These are phyloP conservation scores for Rhizopus microsporus DNA, from an alignment of 371 early-diverging fungal genomes.

Conservation along the genomic window DNA sequence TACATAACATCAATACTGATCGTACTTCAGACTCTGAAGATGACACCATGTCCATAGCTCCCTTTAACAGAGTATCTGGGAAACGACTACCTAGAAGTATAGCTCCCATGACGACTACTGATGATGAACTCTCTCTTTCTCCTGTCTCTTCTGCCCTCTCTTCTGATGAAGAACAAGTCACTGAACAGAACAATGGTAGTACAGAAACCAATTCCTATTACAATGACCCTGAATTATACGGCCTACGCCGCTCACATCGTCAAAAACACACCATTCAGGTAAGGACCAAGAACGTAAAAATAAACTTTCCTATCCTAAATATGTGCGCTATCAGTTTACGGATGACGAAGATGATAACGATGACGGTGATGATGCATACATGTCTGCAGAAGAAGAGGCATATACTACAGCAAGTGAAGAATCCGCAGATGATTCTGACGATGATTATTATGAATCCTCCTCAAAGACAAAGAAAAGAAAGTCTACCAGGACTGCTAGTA, in stretches of 20 bases:
- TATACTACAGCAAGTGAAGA: conserved; percentile 28
- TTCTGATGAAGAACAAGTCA: conserved; percentile 7
- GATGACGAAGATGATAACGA: conserved; percentile 2
- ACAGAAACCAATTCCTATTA: conserved; percentile 2
- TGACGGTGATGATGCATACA: background rate
- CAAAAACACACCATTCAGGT: conserved; percentile 10
- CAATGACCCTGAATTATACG: conserved; percentile 29
- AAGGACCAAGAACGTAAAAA: background rate
- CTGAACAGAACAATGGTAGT: conserved; percentile 1
- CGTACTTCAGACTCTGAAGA: conserved; percentile 2
- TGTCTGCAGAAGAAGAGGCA: conserved; percentile 16
- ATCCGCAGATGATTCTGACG: conserved; percentile 17
- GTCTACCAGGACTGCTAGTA: background rate
- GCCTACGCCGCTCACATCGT: conserved; percentile 24
- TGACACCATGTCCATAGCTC: background rate
- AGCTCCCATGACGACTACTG: background rate
- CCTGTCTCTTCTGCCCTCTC: background rate
- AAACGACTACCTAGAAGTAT: conserved; percentile 3
- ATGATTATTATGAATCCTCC: conserved; percentile 16
- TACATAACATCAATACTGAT: background rate
- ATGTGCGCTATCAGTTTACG: background rate
- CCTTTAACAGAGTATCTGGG: conserved; percentile 2
- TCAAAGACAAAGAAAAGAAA: background rate
- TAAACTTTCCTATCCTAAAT: background rate
- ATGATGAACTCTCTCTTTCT: conserved; percentile 4